Conservation (phyloP, 306 rosid genomes). For the Astragalus membranaceus region DNA sequence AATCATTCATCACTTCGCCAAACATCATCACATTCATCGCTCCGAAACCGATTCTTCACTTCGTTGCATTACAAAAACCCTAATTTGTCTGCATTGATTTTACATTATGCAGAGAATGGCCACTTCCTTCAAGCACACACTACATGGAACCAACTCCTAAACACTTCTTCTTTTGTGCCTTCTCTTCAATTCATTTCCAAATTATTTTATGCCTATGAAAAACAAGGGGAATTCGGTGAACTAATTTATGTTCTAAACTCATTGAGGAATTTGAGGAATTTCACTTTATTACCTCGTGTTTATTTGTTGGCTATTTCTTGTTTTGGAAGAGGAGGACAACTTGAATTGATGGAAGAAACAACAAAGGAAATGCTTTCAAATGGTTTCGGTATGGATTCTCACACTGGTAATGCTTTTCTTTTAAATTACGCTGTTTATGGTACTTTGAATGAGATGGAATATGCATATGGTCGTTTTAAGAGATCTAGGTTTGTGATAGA, state of each 20-base stretch:
- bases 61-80: constrained; percentile 26
- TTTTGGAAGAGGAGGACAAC: constrained; percentile 70
- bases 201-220: constrained; percentile 44
- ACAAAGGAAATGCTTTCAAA: constrained; percentile 52
- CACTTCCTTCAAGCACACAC: constrained; percentile 40
- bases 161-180: constrained; percentile 44
- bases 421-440: constrained; percentile 56
- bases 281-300: constrained; percentile 43
- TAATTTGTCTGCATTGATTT: constrained; percentile 36
- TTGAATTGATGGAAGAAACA: constrained; percentile 68
- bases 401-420: constrained; percentile 53
- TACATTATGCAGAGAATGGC: constrained; percentile 35
- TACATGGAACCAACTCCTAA: constrained; percentile 50
- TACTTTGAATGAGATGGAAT: constrained; percentile 67
- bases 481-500: constrained; percentile 58
- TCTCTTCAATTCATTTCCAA: constrained; percentile 30
- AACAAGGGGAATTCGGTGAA: constrained; percentile 26
- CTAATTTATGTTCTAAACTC: constrained; percentile 37
- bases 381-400: constrained; percentile 42
- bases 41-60: constrained; percentile 14
- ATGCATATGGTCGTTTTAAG: constrained; percentile 55
- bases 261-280: constrained; percentile 29
- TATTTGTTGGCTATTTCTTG: constrained; percentile 67
- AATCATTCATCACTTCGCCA: no score
- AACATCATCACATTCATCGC: no score